phyloP scores from a whole-genome alignment of 2,329 filamentous ascomycete species.

The Tolypocladium pustulatum region DNA sequence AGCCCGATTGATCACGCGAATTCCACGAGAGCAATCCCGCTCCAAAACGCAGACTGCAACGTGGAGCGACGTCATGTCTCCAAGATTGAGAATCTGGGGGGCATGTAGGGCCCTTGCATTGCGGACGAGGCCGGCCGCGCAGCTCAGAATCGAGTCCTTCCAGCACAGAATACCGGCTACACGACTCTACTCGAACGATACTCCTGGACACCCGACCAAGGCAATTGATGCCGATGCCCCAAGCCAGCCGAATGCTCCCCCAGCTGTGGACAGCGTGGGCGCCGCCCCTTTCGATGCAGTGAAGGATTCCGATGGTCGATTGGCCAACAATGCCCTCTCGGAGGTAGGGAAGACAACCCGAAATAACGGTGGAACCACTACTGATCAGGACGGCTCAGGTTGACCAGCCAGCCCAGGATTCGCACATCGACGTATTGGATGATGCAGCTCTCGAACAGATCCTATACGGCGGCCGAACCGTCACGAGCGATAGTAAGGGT shows the following conservation, averaged over 20 bases:
- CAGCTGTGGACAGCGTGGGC: not conserved
- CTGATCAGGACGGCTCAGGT: slow-evolving; percentile 2
- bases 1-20: not conserved
- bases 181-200: slow-evolving; percentile 22
- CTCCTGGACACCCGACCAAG: slow-evolving; percentile 13
- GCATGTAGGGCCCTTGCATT: slow-evolving; percentile 22
- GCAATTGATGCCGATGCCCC: slow-evolving; percentile 5
- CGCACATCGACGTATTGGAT: slow-evolving; percentile 16
- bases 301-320: not conserved
- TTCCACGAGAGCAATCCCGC: not conserved
- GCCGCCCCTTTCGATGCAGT: not conserved
- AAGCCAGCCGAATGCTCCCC: slow-evolving; percentile 2
- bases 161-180: slow-evolving; percentile 9
- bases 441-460: slow-evolving; percentile 26
- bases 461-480: slow-evolving; percentile 22
- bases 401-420: slow-evolving; percentile 1
- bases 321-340: not conserved
- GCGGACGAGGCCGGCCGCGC: slow-evolving; percentile 14
- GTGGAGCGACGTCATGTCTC: slow-evolving; percentile 18
- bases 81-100: slow-evolving; percentile 21
- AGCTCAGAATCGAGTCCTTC: slow-evolving; percentile 12
- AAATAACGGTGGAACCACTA: not conserved
- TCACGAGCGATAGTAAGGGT: slow-evolving; percentile 17
- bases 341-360: not conserved
- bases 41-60: not conserved